Evolutionary conservation across 129 eudicot species (phyloP).

Genomic region (Tagetes erecta): DNA sequence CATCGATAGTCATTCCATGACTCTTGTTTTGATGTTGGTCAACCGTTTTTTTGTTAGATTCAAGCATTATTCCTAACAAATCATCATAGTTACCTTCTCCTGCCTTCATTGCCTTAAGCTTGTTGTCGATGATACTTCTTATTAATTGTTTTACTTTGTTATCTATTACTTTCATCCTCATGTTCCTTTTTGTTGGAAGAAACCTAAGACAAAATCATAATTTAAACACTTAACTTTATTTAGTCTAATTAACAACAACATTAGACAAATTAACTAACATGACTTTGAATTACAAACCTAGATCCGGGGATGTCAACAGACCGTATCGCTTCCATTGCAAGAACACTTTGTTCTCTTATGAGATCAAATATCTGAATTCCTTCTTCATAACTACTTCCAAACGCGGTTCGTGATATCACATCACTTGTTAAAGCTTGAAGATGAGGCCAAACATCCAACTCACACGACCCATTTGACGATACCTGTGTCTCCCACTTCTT

Average conservation of each 20-base stretch:
- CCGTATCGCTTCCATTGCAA: constrained; percentile 12
- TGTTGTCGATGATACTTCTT: constrained; percentile 28
- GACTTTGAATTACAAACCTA: constrained; percentile 5
- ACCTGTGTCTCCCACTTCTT: constrained; percentile 30
- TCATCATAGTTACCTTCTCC: constrained; percentile 29
- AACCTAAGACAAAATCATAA: constrained; percentile 18
- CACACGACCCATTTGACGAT: constrained; percentile 27
- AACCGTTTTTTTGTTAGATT: constrained; percentile 29
- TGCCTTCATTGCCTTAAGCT: constrained; percentile 26
- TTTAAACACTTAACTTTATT: not conserved
- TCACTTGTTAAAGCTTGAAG: constrained; percentile 33
- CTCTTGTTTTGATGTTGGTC: constrained; percentile 27
- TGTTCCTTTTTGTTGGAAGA: constrained; percentile 44
- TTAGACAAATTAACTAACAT: too few relatives aligned
- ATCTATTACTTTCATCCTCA: constrained; percentile 36
- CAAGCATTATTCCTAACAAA: constrained; percentile 34
- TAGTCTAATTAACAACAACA: not conserved
- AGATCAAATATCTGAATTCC: constrained; percentile 34
- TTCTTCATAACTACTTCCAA: constrained; percentile 37
- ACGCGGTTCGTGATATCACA: constrained; percentile 32
- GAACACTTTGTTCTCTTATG: constrained; percentile 30
- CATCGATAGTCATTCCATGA: constrained; percentile 31
- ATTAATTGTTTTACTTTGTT: constrained; percentile 23
- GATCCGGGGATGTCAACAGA: constrained; percentile 37
- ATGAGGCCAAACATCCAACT: constrained; percentile 37